Evolutionary conservation across 495 filamentous ascomycete genomes (phyloP).

Genomic region (Aspergillus mulundensis): DNA sequence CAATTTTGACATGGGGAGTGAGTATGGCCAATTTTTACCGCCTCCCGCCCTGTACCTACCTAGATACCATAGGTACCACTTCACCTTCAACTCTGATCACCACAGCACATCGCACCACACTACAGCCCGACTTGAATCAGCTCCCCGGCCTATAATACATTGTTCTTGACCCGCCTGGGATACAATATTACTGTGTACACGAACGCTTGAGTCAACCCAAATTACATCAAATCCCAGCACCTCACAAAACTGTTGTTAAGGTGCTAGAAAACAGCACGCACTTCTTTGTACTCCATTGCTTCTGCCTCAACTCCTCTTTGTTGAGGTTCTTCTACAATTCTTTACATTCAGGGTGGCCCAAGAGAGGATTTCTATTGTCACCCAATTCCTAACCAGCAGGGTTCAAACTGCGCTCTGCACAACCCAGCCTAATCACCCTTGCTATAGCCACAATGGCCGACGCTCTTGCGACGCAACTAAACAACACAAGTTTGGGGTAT

Average conservation of each 20-base stretch:
- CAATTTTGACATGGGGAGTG: too few species aligned
- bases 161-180: background rate
- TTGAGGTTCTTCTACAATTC: background rate
- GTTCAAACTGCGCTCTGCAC: background rate
- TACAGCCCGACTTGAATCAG: background rate
- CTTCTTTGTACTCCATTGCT: too few species aligned
- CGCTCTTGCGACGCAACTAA: constrained; percentile 63
- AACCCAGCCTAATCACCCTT: background rate
- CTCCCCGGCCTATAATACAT: background rate
- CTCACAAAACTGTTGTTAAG: background rate
- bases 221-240: background rate
- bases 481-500: constrained; percentile 68
- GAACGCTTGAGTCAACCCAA: background rate
- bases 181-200: background rate
- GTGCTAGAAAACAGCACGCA: background rate
- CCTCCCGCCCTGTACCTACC: too few species aligned
- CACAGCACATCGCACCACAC: background rate
- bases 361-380: background rate
- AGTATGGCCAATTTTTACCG: constrained; percentile 8
- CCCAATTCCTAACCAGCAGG: background rate
- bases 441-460: constrained; percentile 47
- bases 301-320: background rate
- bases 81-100: background rate
- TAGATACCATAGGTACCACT: background rate
- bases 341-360: background rate